A percentile compares a stretch with the other conserved stretches of the same genome.
Conservation (phyloP, 2,329 filamentous ascomycete species). For the Thermomyces lanuginosus region DNA sequence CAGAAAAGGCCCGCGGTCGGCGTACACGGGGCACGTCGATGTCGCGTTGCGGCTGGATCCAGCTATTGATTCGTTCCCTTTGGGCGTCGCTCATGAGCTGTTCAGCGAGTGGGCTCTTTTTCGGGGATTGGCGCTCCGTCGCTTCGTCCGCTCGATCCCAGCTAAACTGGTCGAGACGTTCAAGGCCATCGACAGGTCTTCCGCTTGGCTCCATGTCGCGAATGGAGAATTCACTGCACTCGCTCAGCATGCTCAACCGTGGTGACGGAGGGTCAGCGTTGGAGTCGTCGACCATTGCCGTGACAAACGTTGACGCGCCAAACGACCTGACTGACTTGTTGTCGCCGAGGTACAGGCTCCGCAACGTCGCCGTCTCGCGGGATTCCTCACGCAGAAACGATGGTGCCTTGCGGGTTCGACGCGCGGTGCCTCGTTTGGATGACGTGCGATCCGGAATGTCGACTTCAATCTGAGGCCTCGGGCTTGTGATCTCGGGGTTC, state of each 20-base stretch:
- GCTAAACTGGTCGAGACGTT: conserved; percentile 6
- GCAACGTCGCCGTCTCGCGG: conserved; percentile 22
- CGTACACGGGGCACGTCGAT: conserved; percentile 8
- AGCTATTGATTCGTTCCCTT: conserved; percentile 15
- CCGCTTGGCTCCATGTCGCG: conserved; percentile 12
- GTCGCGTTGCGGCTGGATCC: conserved; percentile 15
- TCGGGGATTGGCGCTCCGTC: conserved; percentile 6
- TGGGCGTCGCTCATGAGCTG: conserved; percentile 10
- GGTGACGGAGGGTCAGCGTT: conserved; percentile 21
- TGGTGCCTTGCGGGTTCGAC: conserved; percentile 18
- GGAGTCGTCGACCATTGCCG: conserved; percentile 24
- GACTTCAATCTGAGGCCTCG: conserved; percentile 12
- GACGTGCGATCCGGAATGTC: conserved; percentile 26
- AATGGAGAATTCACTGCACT: conserved; percentile 27
- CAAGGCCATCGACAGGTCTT: conserved; percentile 12
- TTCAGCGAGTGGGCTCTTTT: conserved; percentile 8
- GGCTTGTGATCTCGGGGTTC: conserved; percentile 9
- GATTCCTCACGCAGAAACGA: conserved; percentile 24
- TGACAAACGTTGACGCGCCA: conserved; percentile 18
- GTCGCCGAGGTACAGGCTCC: conserved; percentile 21
- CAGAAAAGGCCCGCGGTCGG: conserved; percentile 9
- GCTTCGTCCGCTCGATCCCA: background rate
- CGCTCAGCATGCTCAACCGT: conserved; percentile 28
- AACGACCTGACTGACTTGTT: conserved; percentile 13
- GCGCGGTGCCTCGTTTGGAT: conserved; percentile 17